phyloP scores from a whole-genome alignment of 768 basidiomycete genomes.

The Mycena haematopus region DNA sequence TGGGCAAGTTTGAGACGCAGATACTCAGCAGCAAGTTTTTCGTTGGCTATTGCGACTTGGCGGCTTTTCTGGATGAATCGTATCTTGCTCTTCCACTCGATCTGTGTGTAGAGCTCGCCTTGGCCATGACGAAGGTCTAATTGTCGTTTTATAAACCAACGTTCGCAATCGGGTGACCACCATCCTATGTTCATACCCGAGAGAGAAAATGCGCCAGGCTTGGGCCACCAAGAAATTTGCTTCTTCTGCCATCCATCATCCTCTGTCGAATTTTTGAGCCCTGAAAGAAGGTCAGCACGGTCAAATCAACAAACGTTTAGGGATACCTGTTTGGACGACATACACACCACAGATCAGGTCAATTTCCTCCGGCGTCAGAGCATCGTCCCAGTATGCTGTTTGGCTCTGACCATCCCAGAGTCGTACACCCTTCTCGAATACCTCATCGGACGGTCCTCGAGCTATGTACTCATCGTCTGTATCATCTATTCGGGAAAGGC shows the following conservation, averaged over 20 bases:
- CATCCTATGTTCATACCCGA: constrained; percentile 16
- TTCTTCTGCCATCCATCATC: neutral
- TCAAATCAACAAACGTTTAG: neutral
- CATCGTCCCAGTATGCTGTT: constrained; percentile 12
- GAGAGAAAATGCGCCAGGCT: neutral
- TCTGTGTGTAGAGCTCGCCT: neutral
- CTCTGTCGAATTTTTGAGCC: neutral
- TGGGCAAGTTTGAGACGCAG: too few relatives aligned
- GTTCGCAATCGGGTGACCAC: constrained; percentile 20
- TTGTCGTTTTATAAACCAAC: constrained; percentile 2
- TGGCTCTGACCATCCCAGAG: neutral
- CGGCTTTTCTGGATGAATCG: neutral
- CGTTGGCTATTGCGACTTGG: neutral
- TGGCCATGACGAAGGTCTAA: neutral
- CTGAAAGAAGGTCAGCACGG: neutral
- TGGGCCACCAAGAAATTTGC: constrained; percentile 21
- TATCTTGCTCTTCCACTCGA: constrained; percentile 2
- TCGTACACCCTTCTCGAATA: neutral
- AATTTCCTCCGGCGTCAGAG: constrained; percentile 5
- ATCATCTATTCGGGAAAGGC: too few relatives aligned
- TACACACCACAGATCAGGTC: constrained; percentile 22
- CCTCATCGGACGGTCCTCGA: neutral
- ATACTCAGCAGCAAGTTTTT: constrained; percentile 1
- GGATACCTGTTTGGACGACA: constrained; percentile 3
- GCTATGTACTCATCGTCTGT: neutral